Evolutionary conservation across 768 basidiomycete species (phyloP).

Genomic region (Gautieria morchelliformis): DNA sequence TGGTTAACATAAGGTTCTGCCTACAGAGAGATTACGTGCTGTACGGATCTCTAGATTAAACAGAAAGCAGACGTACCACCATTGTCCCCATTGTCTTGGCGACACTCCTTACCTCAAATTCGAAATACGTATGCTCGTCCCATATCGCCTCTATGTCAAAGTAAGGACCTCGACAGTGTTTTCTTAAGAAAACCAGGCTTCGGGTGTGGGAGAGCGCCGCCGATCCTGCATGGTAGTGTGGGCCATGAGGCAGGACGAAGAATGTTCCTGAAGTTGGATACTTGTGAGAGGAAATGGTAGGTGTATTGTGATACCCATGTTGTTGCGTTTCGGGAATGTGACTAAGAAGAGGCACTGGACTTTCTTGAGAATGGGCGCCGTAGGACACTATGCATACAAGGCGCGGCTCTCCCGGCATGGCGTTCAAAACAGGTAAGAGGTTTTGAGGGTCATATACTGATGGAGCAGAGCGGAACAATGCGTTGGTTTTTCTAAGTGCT

Average conservation of each 20-base stretch:
- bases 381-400: slow-evolving; percentile 6
- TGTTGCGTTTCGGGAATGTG: background rate
- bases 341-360: slow-evolving; percentile 3
- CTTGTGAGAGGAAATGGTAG: background rate
- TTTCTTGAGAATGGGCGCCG: background rate
- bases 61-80: slow-evolving; percentile 29
- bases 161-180: slow-evolving; percentile 36
- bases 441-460: slow-evolving; percentile 25
- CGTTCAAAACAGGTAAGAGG: slow-evolving; percentile 25
- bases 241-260: slow-evolving; percentile 35
- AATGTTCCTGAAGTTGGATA: slow-evolving; percentile 1
- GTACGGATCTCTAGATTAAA: background rate
- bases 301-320: background rate
- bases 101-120: slow-evolving; percentile 30
- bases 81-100: slow-evolving; percentile 31
- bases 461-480: background rate
- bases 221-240: slow-evolving; percentile 30
- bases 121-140: slow-evolving; percentile 49
- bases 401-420: slow-evolving; percentile 11
- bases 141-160: slow-evolving; percentile 54
- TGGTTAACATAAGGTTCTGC: slow-evolving; percentile 54
- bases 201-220: slow-evolving; percentile 39
- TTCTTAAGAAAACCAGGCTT: slow-evolving; percentile 35
- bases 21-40: background rate
- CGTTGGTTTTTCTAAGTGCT: background rate